A percentile compares a stretch with the other conserved stretches of the same genome.
phyloP scores from a whole-genome alignment of 805 yeast species.

The Hanseniaspora hatyaiensis region DNA sequence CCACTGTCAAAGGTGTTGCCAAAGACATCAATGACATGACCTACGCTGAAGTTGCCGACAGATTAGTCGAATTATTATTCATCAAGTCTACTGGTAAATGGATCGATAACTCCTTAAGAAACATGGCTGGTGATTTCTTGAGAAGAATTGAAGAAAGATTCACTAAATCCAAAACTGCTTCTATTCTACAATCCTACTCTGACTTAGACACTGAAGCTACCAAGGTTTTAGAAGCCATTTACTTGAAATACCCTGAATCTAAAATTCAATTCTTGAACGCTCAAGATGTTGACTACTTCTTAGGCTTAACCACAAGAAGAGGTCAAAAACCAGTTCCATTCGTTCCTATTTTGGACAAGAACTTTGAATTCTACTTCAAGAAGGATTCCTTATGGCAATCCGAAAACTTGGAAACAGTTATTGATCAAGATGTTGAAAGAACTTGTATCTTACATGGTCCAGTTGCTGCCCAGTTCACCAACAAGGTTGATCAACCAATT shows the following conservation, averaged over 20 bases:
- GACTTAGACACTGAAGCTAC: conserved; percentile 56
- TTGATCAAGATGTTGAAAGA: conserved; percentile 91
- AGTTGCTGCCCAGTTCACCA: conserved; percentile 89
- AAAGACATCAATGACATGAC: conserved; percentile 95
- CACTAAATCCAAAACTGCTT: conserved; percentile 42
- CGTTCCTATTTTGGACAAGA: conserved; percentile 86
- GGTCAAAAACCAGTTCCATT: conserved; percentile 95
- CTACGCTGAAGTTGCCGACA: conserved; percentile 75
- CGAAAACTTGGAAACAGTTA: conserved; percentile 91
- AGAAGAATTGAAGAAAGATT: conserved; percentile 97
- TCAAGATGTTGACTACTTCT: conserved; percentile 89
- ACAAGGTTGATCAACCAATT: conserved; percentile 81
- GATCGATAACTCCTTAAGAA: conserved; percentile 79
- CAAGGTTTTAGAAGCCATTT: conserved; percentile 46
- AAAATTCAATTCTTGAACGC: conserved; percentile 76
- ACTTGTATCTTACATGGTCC: conserved; percentile 99
- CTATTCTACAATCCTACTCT: conserved; percentile 62
- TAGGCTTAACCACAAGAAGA: conserved; percentile 71
- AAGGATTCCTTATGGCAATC: conserved; percentile 99
- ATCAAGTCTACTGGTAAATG: conserved; percentile 68
- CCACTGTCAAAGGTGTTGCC: conserved; percentile 54
- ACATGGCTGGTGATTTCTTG: conserved; percentile 73
- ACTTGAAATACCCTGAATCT: conserved; percentile 61
- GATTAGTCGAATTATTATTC: conserved; percentile 79
- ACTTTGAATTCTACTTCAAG: conserved; percentile 92